phyloP scores from a whole-genome alignment of 2,329 filamentous ascomycete species.

The Cercospora canescens region DNA sequence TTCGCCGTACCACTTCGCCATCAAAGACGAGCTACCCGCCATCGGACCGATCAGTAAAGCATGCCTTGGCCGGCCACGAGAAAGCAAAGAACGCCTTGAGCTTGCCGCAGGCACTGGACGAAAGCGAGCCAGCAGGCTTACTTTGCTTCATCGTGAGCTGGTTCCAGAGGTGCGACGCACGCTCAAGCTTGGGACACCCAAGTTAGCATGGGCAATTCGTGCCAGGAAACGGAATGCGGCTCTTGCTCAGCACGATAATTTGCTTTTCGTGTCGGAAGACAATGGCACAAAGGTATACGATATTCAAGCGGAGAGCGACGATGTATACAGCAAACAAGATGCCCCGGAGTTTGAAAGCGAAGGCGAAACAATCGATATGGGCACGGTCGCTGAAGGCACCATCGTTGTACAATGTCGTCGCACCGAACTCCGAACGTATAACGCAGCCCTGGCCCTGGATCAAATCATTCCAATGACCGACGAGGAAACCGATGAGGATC shows the following conservation, averaged over 20 bases:
- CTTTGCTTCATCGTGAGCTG: conserved; percentile 75
- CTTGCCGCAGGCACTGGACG: conserved; percentile 61
- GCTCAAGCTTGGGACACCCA: conserved; percentile 70
- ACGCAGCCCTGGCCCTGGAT: conserved; percentile 84
- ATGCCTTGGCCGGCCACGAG: conserved; percentile 61
- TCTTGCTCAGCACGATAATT: conserved; percentile 23
- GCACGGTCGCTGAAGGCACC: conserved; percentile 75
- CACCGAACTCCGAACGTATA: conserved; percentile 86
- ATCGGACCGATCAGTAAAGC: conserved; percentile 78
- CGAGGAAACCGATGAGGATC: conserved; percentile 81
- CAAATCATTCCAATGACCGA: conserved; percentile 94
- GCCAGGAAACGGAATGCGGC: conserved; percentile 14
- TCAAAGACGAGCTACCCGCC: conserved; percentile 76
- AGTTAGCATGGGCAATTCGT: conserved; percentile 77
- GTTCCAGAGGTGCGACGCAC: conserved; percentile 70
- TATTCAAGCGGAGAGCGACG: conserved; percentile 17
- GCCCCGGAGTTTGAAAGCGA: conserved; percentile 91
- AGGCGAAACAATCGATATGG: conserved; percentile 82
- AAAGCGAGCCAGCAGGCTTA: conserved; percentile 67
- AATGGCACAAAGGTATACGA: conserved; percentile 31
- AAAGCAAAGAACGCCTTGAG: conserved; percentile 46
- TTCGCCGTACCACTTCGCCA: conserved; percentile 64
- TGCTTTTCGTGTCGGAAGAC: conserved; percentile 35
- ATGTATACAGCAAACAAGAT: conserved; percentile 54
- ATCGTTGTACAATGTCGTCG: conserved; percentile 85